A percentile compares a stretch with the other conserved stretches of the same genome.
Evolutionary conservation across 2,329 filamentous ascomycete species (phyloP).

Genomic region (Diaporthe ilicicola): DNA sequence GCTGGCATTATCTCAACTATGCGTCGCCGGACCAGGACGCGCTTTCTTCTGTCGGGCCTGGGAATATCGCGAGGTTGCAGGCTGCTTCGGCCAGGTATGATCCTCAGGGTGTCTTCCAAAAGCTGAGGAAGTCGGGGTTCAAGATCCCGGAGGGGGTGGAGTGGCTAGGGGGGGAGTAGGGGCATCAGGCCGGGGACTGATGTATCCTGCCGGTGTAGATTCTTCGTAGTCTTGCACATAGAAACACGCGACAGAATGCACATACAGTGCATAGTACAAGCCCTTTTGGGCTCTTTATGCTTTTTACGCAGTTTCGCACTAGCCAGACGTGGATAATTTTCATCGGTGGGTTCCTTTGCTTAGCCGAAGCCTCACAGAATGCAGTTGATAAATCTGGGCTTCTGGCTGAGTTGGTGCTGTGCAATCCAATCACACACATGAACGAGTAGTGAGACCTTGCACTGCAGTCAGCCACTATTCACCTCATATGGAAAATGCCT

Average conservation of each 20-base stretch:
- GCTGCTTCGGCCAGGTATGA: slow-evolving; percentile 18
- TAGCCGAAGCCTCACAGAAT: too few relatives aligned
- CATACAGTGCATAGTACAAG: neutral
- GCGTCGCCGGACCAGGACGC: slow-evolving; percentile 19
- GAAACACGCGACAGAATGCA: neutral
- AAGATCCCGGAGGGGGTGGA: neutral
- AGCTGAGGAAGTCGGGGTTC: slow-evolving; percentile 7
- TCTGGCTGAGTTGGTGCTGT: too few relatives aligned
- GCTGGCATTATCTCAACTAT: slow-evolving; percentile 26
- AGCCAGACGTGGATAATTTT: too few relatives aligned
- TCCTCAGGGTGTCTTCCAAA: slow-evolving; percentile 9
- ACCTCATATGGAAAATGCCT: too few relatives aligned
- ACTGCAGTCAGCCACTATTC: too few relatives aligned
- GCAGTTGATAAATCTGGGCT: too few relatives aligned
- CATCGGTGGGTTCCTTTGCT: too few relatives aligned
- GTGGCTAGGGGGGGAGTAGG: neutral
- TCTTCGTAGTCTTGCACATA: neutral
- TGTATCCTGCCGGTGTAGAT: too few relatives aligned
- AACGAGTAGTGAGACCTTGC: too few relatives aligned
- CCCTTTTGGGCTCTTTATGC: neutral
- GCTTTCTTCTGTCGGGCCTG: slow-evolving; percentile 5
- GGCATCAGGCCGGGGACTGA: neutral
- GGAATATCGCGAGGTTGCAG: slow-evolving; percentile 20
- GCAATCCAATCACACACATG: too few relatives aligned
- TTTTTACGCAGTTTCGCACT: accelerated